Evolutionary conservation across 2,329 filamentous ascomycete genomes (phyloP).

Genomic region (Pseudogymnoascus destructans): DNA sequence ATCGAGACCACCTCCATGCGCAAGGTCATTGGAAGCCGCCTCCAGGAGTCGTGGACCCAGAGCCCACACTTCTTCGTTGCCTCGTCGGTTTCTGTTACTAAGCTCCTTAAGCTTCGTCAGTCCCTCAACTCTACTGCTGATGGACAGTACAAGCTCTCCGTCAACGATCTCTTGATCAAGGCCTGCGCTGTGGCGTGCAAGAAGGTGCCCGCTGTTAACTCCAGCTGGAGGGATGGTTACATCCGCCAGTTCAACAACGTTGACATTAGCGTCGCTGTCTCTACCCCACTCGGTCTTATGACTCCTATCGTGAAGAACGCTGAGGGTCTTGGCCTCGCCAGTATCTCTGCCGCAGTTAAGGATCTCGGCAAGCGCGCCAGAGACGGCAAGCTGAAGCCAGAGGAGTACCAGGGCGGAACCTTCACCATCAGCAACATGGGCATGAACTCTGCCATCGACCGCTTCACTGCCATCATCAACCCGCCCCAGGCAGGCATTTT

Average conservation of each 20-base stretch:
- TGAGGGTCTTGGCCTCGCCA: constrained; percentile 71
- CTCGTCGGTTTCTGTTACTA: constrained; percentile 77
- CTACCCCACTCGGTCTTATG: constrained; percentile 87
- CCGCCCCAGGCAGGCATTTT: constrained; percentile 93
- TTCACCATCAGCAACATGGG: constrained; percentile 99
- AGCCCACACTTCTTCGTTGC: constrained; percentile 99
- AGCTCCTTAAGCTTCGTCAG: constrained; percentile 91
- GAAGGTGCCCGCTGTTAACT: constrained; percentile 94
- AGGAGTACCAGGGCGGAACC: constrained; percentile 97
- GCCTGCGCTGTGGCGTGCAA: constrained; percentile 75
- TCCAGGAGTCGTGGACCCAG: constrained; percentile 76
- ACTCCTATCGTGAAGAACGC: constrained; percentile 92
- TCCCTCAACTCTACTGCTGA: constrained; percentile 80
- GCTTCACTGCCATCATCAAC: constrained; percentile 98
- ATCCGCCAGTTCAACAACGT: constrained; percentile 91
- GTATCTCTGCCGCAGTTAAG: constrained; percentile 83
- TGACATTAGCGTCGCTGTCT: constrained; percentile 86
- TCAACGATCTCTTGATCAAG: constrained; percentile 99
- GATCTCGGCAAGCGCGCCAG: constrained; percentile 92
- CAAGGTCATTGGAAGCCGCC: constrained; percentile 89
- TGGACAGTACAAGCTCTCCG: constrained; percentile 97
- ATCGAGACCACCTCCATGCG: constrained; percentile 82
- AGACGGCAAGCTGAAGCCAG: constrained; percentile 96
- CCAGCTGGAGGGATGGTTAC: constrained; percentile 78
- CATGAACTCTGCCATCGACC: constrained; percentile 93